Percentiles rank a stretch among this genome's conserved stretches.
phyloP scores from a whole-genome alignment of 2,329 filamentous ascomycete species.

The Corynespora cassiicola region DNA sequence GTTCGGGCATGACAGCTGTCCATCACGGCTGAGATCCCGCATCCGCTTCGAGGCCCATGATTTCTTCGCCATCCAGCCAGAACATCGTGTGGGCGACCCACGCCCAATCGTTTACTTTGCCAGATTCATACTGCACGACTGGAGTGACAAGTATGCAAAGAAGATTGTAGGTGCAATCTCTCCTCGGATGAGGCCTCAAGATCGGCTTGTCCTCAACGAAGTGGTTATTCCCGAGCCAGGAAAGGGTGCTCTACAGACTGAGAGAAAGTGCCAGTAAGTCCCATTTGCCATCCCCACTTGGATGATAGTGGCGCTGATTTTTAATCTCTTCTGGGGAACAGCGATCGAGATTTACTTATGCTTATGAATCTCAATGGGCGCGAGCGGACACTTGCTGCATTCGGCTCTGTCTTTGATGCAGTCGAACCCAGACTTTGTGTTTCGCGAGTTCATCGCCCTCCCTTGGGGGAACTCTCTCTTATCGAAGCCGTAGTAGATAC shows the following conservation, averaged over 20 bases:
- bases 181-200: conserved; percentile 24
- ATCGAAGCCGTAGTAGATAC: conserved; percentile 1
- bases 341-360: conserved; percentile 4
- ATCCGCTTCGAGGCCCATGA: conserved; percentile 4
- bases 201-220: conserved; percentile 9
- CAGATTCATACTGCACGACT: conserved; percentile 42
- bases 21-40: conserved; percentile 1
- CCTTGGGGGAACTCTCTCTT: conserved; percentile 1
- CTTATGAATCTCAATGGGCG: conserved; percentile 6
- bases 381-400: conserved; percentile 2
- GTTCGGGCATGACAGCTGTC: background rate
- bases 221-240: conserved; percentile 4
- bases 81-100: conserved; percentile 5
- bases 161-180: conserved; percentile 34
- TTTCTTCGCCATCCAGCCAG: conserved; percentile 18
- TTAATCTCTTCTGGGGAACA: too few relatives aligned
- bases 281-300: background rate
- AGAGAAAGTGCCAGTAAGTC: conserved; percentile 6
- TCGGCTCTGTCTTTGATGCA: background rate
- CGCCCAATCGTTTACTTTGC: conserved; percentile 24
- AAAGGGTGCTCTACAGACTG: conserved; percentile 1
- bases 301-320: too few relatives aligned
- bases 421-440: conserved; percentile 2
- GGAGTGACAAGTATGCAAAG: conserved; percentile 38
- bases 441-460: background rate